Percentiles rank a stretch among this genome's conserved stretches.
Evolutionary conservation across 352 stramenopile genomes (phyloP).

Genomic region (Phytophthora uliginosa): DNA sequence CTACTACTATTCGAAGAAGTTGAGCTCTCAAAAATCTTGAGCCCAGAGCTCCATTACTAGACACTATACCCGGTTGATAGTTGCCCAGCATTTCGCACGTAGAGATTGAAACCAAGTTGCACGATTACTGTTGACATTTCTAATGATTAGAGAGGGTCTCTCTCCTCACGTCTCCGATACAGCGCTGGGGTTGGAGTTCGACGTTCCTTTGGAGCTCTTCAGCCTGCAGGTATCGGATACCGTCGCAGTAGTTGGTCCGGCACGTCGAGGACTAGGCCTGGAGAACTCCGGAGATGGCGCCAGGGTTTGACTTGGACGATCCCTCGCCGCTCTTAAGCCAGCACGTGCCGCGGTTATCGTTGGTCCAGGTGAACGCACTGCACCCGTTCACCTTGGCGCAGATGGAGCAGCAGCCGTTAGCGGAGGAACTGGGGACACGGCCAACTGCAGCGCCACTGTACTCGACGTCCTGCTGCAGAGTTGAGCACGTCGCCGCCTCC

Average conservation of each 20-base stretch:
- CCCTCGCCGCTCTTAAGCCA: constrained; percentile 32
- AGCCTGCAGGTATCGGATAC: neutral
- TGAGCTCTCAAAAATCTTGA: too few relatives aligned
- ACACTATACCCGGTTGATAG: too few relatives aligned
- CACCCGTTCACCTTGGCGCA: constrained; percentile 19
- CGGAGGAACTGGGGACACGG: constrained; percentile 3
- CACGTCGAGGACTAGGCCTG: neutral
- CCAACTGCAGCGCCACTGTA: constrained; percentile 14
- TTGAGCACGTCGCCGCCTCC: neutral
- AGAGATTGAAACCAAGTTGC: neutral
- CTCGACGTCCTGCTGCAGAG: constrained; percentile 16
- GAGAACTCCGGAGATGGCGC: neutral
- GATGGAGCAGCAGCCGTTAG: constrained; percentile 19
- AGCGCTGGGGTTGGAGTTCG: neutral
- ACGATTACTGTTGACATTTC: neutral
- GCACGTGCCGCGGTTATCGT: constrained; percentile 30
- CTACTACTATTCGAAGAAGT: too few relatives aligned
- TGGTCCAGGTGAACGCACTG: constrained; percentile 36
- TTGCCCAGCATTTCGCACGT: too few relatives aligned
- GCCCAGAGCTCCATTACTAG: too few relatives aligned
- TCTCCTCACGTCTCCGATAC: neutral
- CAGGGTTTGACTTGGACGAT: neutral
- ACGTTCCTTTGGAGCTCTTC: neutral
- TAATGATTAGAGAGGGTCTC: neutral
- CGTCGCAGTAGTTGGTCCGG: neutral